Evolutionary conservation across 1,284 basidiomycete genomes (phyloP), one percentile per base, ranked within the genome.

Genomic region (Puccinia polysora): DNA sequence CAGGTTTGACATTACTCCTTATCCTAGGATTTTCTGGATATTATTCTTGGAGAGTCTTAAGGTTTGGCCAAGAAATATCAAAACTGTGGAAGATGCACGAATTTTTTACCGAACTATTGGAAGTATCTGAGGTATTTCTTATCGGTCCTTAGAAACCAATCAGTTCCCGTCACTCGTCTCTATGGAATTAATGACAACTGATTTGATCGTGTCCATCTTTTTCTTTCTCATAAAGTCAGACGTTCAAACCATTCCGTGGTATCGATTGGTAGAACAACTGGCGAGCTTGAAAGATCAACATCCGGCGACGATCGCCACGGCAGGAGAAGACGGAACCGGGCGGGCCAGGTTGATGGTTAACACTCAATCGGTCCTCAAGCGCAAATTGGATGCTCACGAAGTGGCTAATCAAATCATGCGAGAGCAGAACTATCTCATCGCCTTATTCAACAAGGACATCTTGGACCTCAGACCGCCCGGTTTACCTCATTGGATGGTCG

Each of bases 401-500:
- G 86, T 95, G 67, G 92, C 92, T 4, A 95, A 94, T 79, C 89
- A 96, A 58, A 96, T 99, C 78, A 87, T 98, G 86, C 86, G 95
- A 20, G 91, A 96, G 80, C 93, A 97, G 80, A 99, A 99, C 81
- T 99, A 97, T 80, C 84, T 99, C 62, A 96, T 97, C 73, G 94
- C 95, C 0, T 81, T 99, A 15, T 97, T 98, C 82, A 97, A 97
- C 82, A 97, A 97, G 78, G 92, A 96, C 76, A 81, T 97, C 2
- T 83, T 98, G 55, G 90, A 98, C 80, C 84, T 97, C 14, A 86
- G 87, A 5, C 85, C 84, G 1, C 94, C 94, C 0, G n/a, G n/a
- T n/a, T 77, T 93, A 20, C 91, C 90, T 0, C 79, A 78, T 7
- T 73, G 82, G 0, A 53, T 82, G 77, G 23, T 74, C 78, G 32